A percentile compares a stretch with the other conserved stretches of the same genome.
Conservation (phyloP, 345 rosid genomes). For the Dimocarpus longan region DNA sequence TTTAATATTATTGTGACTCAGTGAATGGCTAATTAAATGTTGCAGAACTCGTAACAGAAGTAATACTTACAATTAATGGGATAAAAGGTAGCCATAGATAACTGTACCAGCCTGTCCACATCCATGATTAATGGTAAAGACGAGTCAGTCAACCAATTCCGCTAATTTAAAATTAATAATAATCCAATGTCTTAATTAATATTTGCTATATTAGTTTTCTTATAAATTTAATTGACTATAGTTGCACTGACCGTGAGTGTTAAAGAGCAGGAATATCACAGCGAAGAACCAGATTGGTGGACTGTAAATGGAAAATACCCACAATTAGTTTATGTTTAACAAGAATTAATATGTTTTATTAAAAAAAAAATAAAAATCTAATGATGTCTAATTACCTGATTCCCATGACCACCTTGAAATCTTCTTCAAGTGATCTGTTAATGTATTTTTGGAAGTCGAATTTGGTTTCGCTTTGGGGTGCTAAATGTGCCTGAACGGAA, state of each 20-base stretch:
- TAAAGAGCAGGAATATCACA: conserved; percentile 67
- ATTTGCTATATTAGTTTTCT: too few species aligned
- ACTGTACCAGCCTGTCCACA: conserved; percentile 69
- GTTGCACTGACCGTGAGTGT: conserved; percentile 60
- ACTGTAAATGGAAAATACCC: conserved; percentile 36
- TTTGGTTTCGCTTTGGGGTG: conserved; percentile 62
- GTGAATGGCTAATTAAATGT: neutral
- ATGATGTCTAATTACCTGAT: conserved; percentile 48
- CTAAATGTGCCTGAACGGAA: conserved; percentile 73
- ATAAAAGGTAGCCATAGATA: conserved; percentile 85
- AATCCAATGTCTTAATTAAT: too few species aligned
- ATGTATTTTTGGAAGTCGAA: conserved; percentile 86
- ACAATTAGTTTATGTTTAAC: neutral
- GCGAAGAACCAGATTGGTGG: conserved; percentile 89
- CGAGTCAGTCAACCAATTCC: conserved; percentile 8
- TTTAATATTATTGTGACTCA: too few species aligned
- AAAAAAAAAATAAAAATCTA: neutral
- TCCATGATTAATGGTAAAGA: neutral
- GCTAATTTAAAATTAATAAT: neutral
- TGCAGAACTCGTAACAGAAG: neutral
- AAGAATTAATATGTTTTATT: neutral
- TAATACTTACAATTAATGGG: conserved; percentile 72
- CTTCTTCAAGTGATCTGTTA: conserved; percentile 85
- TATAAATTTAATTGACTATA: neutral
- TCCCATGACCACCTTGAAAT: conserved; percentile 85